A percentile compares a stretch with the other conserved stretches of the same genome.
phyloP scores from a whole-genome alignment of 495 filamentous ascomycete species.

The Poronia punctata region DNA sequence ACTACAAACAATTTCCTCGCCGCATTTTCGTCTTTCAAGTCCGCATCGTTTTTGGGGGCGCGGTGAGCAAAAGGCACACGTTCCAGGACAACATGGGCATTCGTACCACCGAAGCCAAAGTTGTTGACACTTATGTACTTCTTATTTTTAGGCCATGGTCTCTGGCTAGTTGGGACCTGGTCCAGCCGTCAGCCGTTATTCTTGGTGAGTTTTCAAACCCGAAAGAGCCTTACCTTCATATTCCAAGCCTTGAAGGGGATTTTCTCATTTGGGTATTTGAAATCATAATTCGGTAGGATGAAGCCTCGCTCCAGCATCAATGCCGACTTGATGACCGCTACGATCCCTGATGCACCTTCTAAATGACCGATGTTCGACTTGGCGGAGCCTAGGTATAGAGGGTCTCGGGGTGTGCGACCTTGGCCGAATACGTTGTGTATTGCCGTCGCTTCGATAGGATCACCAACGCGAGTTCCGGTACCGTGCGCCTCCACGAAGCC shows the following conservation, averaged over 20 bases:
- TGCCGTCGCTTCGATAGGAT: conserved; percentile 54
- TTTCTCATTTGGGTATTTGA: conserved; percentile 37
- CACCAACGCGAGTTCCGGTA: conserved; percentile 54
- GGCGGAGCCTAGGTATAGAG: conserved; percentile 49
- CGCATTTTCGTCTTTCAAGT: conserved; percentile 25
- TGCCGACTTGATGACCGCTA: conserved; percentile 52
- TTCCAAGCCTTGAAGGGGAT: conserved; percentile 44
- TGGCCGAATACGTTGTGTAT: conserved; percentile 41
- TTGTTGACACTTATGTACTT: conserved; percentile 40
- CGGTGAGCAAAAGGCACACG: conserved; percentile 24
- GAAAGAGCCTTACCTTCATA: conserved; percentile 25
- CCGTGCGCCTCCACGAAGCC: conserved; percentile 47
- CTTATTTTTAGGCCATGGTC: conserved; percentile 33
- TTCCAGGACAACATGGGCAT: conserved; percentile 36
- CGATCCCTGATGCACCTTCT: conserved; percentile 51
- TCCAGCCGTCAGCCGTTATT: conserved; percentile 3
- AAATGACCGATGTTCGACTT: conserved; percentile 57
- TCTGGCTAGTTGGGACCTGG: conserved; percentile 21
- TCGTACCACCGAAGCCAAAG: conserved; percentile 43
- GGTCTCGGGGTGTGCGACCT: conserved; percentile 27
- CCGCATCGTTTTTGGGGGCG: conserved; percentile 28
- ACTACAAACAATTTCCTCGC: conserved; percentile 38
- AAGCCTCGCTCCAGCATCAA: conserved; percentile 52
- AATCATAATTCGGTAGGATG: conserved; percentile 43
- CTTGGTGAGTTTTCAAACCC: background rate